A percentile compares a stretch with the other conserved stretches of the same genome.
Evolutionary conservation across 2,329 filamentous ascomycete species (phyloP).

Genomic region (Emmonsiellopsis sp.): DNA sequence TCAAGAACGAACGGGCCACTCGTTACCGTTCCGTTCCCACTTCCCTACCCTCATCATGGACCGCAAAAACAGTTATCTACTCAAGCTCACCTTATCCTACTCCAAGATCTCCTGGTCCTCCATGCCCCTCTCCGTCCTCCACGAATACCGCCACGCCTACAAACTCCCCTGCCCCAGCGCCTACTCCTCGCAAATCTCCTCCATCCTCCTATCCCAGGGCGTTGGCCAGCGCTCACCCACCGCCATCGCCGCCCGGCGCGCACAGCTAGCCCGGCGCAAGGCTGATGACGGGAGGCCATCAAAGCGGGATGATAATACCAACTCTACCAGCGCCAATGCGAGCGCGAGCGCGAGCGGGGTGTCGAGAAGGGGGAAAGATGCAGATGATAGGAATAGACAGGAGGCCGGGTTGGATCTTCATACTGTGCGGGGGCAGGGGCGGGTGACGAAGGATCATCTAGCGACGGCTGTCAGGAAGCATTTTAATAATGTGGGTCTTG

Average conservation of each 20-base stretch:
- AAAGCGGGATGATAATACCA: background rate
- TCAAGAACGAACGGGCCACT: too few species aligned
- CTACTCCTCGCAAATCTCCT: conserved; percentile 36
- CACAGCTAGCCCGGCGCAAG: conserved; percentile 9
- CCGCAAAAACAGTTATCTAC: too few species aligned
- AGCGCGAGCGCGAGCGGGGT: background rate
- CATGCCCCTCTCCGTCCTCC: conserved; percentile 35
- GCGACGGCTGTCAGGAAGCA: conserved; percentile 37
- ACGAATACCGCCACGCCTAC: conserved; percentile 40
- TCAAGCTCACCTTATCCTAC: background rate
- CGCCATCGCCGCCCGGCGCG: conserved; percentile 30
- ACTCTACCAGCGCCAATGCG: background rate
- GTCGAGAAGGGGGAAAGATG: background rate
- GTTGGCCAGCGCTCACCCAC: conserved; percentile 37
- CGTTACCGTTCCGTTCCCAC: background rate
- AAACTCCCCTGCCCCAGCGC: conserved; percentile 35
- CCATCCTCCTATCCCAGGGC: conserved; percentile 36
- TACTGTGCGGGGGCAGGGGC: conserved; percentile 21
- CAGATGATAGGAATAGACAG: background rate
- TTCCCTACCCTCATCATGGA: too few species aligned
- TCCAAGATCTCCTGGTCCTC: conserved; percentile 34
- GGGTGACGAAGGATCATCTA: conserved; percentile 33
- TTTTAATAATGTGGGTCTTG: conserved; percentile 37
- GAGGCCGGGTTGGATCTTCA: background rate
- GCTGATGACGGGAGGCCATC: background rate